Conservation (phyloP, 176 grass and related monocot species). For the Aegilops sharonensis region DNA sequence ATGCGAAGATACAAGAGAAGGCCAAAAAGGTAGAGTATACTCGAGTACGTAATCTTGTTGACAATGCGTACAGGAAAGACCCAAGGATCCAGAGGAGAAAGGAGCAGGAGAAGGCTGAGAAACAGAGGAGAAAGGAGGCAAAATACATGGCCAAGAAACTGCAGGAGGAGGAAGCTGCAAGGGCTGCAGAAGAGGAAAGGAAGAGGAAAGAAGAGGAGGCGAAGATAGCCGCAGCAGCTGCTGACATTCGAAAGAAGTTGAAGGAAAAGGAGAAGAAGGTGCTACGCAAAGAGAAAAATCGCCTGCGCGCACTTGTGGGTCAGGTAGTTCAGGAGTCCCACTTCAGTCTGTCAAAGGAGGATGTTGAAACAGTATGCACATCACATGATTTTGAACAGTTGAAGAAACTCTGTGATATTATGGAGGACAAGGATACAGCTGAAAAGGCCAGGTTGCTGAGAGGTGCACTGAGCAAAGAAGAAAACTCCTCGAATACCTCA, state of each 20-base stretch:
- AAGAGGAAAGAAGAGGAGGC: conserved; percentile 74
- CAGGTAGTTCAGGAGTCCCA: conserved; percentile 36
- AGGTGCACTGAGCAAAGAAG: conserved; percentile 52
- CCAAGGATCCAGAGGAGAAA: conserved; percentile 88
- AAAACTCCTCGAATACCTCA: conserved; percentile 21
- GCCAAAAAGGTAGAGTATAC: conserved; percentile 81
- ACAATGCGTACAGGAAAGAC: conserved; percentile 91
- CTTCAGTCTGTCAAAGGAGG: conserved; percentile 58
- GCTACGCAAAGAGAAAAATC: conserved; percentile 84
- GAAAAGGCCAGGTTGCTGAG: conserved; percentile 61
- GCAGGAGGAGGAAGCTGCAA: conserved; percentile 84
- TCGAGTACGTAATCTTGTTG: conserved; percentile 71
- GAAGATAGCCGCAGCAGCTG: conserved; percentile 69
- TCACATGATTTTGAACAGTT: conserved; percentile 67
- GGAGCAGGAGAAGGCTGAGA: conserved; percentile 89
- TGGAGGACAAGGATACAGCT: conserved; percentile 61
- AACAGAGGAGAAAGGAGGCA: conserved; percentile 79
- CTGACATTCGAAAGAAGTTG: conserved; percentile 72
- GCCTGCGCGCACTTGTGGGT: conserved; percentile 53
- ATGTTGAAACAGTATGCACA: conserved; percentile 71
- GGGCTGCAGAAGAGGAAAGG: conserved; percentile 71
- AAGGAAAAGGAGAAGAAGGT: conserved; percentile 98
- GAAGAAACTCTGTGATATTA: conserved; percentile 61
- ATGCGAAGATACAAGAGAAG: conserved; percentile 81
- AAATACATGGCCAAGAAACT: conserved; percentile 82